These are phyloP conservation scores for Tylopilus plumbeoviolaceoides DNA, from an alignment of 768 basidiomycete species.

Conservation along the genomic window DNA sequence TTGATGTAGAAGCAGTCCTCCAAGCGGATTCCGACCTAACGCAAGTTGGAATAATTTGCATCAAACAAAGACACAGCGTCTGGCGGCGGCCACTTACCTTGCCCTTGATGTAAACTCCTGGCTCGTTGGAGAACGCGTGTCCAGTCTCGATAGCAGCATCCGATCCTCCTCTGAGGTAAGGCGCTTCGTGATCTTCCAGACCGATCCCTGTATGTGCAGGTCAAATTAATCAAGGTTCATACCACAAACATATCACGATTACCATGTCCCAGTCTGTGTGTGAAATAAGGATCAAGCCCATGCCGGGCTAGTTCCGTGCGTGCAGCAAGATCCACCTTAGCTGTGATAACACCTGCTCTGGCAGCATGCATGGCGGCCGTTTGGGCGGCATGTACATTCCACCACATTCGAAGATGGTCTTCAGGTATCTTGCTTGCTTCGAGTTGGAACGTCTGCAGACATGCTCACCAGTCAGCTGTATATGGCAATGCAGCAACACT, in stretches of 20 bases:
- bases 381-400: constrained; percentile 62
- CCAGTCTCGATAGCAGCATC: constrained; percentile 53
- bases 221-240: constrained; percentile 15
- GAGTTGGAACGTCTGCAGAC: constrained; percentile 59
- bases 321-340: constrained; percentile 60
- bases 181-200: constrained; percentile 76
- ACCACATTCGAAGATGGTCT: constrained; percentile 57
- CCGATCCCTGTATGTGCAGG: constrained; percentile 60
- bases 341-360: constrained; percentile 44
- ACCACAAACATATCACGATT: constrained; percentile 16
- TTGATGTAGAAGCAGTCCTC: constrained; percentile 81
- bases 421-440: constrained; percentile 49
- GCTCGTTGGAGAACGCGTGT: constrained; percentile 81
- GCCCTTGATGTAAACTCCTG: constrained; percentile 69
- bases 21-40: constrained; percentile 70
- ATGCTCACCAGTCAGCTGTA: neutral
- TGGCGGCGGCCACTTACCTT: constrained; percentile 38
- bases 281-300: constrained; percentile 60
- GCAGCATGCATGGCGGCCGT: constrained; percentile 46
- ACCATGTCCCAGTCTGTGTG: constrained; percentile 82
- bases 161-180: constrained; percentile 74
- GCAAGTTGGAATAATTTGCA: constrained; percentile 11
- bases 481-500: constrained; percentile 16
- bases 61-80: neutral
- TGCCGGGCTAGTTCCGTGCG: constrained; percentile 42